Percentiles rank a stretch among this genome's conserved stretches.
Evolutionary conservation across 139 green algal species (phyloP).

Genomic region (Zygnema circumcarinatum): DNA sequence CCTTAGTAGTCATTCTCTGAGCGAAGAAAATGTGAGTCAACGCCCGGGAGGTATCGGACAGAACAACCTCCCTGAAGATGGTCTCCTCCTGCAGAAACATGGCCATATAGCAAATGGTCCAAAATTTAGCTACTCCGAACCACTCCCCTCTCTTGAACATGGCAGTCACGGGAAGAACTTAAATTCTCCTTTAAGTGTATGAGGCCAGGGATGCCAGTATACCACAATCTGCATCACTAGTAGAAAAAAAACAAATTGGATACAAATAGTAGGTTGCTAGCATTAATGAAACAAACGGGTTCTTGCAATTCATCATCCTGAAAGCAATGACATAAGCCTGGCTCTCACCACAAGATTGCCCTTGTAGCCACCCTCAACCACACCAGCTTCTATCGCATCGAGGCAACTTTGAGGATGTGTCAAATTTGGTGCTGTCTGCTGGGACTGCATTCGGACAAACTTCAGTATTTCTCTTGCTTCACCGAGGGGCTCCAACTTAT

Average conservation of each 20-base stretch:
- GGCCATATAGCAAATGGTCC: too few relatives aligned
- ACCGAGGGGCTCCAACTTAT: constrained; percentile 78
- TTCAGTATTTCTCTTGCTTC: constrained; percentile 83
- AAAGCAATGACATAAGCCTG: too few relatives aligned
- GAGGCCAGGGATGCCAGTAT: too few relatives aligned
- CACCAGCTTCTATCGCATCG: constrained; percentile 84
- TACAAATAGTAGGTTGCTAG: too few relatives aligned
- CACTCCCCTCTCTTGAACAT: neutral
- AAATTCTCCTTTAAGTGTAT: too few relatives aligned
- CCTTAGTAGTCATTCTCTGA: constrained; percentile 88
- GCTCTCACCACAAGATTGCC: constrained; percentile 75
- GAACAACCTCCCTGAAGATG: constrained; percentile 56
- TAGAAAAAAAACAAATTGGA: too few relatives aligned
- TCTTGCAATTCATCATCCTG: too few relatives aligned
- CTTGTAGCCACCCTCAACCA: constrained; percentile 78
- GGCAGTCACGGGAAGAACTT: too few relatives aligned
- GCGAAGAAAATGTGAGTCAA: constrained; percentile 99
- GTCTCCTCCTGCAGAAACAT: constrained; percentile 55
- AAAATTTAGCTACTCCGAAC: neutral
- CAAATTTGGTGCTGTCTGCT: constrained; percentile 67
- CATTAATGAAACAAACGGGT: too few relatives aligned
- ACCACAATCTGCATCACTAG: too few relatives aligned
- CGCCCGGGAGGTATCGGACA: constrained; percentile 72
- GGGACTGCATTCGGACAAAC: constrained; percentile 74
- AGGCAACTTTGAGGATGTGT: constrained; percentile 91